Evolutionary conservation across 2,329 filamentous ascomycete genomes (phyloP).

Genomic region (Lasiodiplodia citricola): DNA sequence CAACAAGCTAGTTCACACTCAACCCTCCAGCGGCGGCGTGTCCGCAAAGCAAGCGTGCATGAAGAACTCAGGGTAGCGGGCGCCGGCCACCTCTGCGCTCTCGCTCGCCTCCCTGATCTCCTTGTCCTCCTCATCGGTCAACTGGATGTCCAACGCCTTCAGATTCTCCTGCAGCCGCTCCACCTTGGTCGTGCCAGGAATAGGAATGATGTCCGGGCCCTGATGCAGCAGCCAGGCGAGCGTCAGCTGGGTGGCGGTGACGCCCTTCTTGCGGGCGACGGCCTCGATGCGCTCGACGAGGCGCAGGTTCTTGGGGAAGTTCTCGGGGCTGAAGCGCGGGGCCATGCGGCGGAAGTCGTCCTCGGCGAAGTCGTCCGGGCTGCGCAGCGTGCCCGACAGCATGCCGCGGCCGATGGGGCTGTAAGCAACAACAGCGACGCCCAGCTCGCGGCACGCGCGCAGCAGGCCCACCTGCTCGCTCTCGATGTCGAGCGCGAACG

Average conservation of each 20-base stretch:
- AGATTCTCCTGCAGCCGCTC: slow-evolving; percentile 41
- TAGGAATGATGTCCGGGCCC: slow-evolving; percentile 59
- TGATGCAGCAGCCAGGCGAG: slow-evolving; percentile 47
- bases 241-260: slow-evolving; percentile 63
- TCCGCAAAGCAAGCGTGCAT: slow-evolving; percentile 45
- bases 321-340: slow-evolving; percentile 52
- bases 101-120: slow-evolving; percentile 36
- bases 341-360: slow-evolving; percentile 40
- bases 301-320: slow-evolving; percentile 44
- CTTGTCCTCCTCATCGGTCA: slow-evolving; percentile 39
- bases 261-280: slow-evolving; percentile 54
- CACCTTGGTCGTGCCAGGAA: slow-evolving; percentile 52
- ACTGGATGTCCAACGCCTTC: slow-evolving; percentile 34
- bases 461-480: slow-evolving; percentile 39
- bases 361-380: slow-evolving; percentile 52
- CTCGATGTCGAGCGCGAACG: slow-evolving; percentile 57
- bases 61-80: slow-evolving; percentile 47
- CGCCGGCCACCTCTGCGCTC: slow-evolving; percentile 49
- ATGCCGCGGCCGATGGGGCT: slow-evolving; percentile 45
- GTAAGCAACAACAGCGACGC: slow-evolving; percentile 48
- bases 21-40: slow-evolving; percentile 36
- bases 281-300: slow-evolving; percentile 39
- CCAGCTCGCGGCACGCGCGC: slow-evolving; percentile 50
- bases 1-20: neutral
- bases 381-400: slow-evolving; percentile 28